Base-by-base conservation (phyloP, 148 eudicot genomes). In the Selenicereus undatus region DNA sequence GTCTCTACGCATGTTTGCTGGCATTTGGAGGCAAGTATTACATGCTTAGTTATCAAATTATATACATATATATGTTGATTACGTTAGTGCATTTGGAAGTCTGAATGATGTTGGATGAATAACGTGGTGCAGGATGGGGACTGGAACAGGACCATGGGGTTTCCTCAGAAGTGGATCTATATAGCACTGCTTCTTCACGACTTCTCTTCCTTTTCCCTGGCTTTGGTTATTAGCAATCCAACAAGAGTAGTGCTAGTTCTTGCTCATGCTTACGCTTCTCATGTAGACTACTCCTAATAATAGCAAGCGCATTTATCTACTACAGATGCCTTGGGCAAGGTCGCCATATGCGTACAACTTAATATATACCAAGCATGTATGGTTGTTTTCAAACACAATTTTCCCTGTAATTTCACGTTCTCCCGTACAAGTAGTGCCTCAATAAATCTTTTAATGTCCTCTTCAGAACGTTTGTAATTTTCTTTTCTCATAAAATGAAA, bases 111-210 rank as follows among this genome's bases (percentile, higher is more conserved):
- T 18, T 62, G 11, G 27, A n/a, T 62, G 24, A n/a, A 7, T 24
- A 13, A 58, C 22, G 8, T n/a, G 10, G n/a, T 83, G 79, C 81
- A 95, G 98, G 90, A 93, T 95, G 91, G 97, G 94, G 65, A 91
- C 93, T 17, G 93, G 92, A 42, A 92, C 98, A 0, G 98, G 98
- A 75, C 97, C 98, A 0, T 95, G 98, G 98, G 87, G 84, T 17
- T 95, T 90, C 76, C 92, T 95, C 13, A 89, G 89, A 82, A 82
- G 36, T 73, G 21, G 74, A 39, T 39, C 5, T 39, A 76, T 45
- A 58, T 7, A n/a, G n/a, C 20, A 22, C 24, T 22, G 10, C 60
- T 54, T 13, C 60, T 14, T 54, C 5, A 54, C 3, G 18, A 54
- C 20, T 54, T 54, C 21, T 17, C 60, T 54, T 54, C 20, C 60